Base-by-base conservation (phyloP, 2,329 filamentous ascomycete species). In the Phaeoacremonium minimum region DNA sequence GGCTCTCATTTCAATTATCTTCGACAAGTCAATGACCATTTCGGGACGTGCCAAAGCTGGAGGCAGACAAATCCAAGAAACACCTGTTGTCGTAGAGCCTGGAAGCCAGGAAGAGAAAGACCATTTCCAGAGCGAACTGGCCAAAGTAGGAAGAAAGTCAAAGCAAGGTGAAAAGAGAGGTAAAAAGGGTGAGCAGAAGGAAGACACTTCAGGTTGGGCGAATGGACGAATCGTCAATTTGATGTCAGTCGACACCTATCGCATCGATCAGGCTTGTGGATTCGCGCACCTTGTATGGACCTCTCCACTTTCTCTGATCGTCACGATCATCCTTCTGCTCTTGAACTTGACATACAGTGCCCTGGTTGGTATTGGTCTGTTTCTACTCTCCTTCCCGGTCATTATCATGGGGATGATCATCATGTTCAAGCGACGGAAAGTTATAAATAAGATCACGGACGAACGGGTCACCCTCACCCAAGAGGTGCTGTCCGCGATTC, bases 221-320 rank as follows among this genome's bases (percentile, higher is more conserved):
- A 97, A 96, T 51, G 93, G 93, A 15, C 80, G 88, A 44, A 87
- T 97, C 36, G 80, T 93, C 55, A 95, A 94, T 48, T 57, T 97
- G 48, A 96, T 97, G 90, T 91, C 87, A 43, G 88, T 93, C 31
- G 91, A 97, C 56, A 94, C 90, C 0, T 94, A 95, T 60, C 87
- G 91, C 47, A 73, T 98, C 42, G 90, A 97, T 51, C 85, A 89
- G 55, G 89, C 89, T 2, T 87, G 78, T 28, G 88, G 87, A 28
- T 75, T 96, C 59, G 91, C 96, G 60, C 93, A 98, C 58, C 77
- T 96, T 66, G 69, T 86, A 15, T 98, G 93, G 93, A 87, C 87
- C 2, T 79, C 87, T 0, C 90, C 91, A 0, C 66, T 96, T 28
- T 72, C 83, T 16, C 83, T 89, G 40, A 55, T 93, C 33, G 69